These are phyloP conservation scores for Xylaria sp. DNA, from an alignment of 2,329 filamentous ascomycete species.

Conservation along the genomic window DNA sequence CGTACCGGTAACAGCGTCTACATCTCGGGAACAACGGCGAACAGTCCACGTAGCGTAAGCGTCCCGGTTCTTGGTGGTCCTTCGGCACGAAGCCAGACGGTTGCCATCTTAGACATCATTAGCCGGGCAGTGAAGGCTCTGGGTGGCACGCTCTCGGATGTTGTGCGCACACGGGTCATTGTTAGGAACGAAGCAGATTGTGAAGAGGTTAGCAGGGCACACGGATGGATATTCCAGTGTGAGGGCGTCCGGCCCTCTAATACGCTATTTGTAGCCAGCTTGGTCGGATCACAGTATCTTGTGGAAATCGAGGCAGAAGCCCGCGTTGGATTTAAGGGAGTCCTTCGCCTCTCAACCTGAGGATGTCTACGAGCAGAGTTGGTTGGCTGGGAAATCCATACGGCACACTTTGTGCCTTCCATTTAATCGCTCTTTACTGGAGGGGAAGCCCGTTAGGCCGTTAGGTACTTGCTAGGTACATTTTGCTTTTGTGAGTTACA, in stretches of 20 bases:
- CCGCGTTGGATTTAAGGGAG: slow-evolving; percentile 23
- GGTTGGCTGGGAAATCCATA: not conserved
- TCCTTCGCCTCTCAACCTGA: slow-evolving; percentile 19
- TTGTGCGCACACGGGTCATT: slow-evolving; percentile 46
- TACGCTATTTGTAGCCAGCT: slow-evolving; percentile 33
- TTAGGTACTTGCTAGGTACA: no score
- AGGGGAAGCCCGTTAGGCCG: no score
- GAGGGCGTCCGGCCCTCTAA: slow-evolving; percentile 41
- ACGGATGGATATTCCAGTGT: slow-evolving; percentile 46
- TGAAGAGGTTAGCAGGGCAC: slow-evolving; percentile 44
- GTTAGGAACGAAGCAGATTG: slow-evolving; percentile 41
- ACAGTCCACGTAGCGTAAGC: slow-evolving; percentile 33
- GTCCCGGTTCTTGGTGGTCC: slow-evolving; percentile 39
- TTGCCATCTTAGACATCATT: slow-evolving; percentile 47
- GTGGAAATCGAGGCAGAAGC: slow-evolving; percentile 43
- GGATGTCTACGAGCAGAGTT: not conserved
- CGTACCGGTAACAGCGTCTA: slow-evolving; percentile 43
- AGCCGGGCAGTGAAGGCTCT: slow-evolving; percentile 42
- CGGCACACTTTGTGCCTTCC: not conserved
- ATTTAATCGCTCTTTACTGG: not conserved
- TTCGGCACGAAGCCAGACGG: slow-evolving; percentile 44
- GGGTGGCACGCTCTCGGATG: slow-evolving; percentile 43
- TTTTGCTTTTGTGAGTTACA: not conserved
- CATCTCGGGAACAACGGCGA: slow-evolving; percentile 50
- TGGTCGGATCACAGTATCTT: slow-evolving; percentile 35